A percentile compares a stretch with the other conserved stretches of the same genome.
phyloP scores from a whole-genome alignment of 106 monocot genomes.

The Phalaenopsis equestris region DNA sequence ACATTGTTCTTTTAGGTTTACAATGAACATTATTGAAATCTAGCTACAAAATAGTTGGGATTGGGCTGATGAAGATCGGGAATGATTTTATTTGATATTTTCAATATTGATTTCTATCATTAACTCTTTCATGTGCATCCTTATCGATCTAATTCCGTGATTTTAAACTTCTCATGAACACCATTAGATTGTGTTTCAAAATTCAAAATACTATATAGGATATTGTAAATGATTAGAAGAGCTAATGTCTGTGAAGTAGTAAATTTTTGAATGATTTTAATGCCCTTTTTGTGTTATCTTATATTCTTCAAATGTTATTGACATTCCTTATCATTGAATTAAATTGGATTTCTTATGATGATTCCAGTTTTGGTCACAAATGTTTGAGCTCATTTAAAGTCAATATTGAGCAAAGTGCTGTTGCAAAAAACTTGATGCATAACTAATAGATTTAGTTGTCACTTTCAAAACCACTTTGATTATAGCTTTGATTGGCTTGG shows the following conservation, averaged over 20 bases:
- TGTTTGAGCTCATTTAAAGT: neutral
- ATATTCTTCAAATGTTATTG: neutral
- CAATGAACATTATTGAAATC: neutral
- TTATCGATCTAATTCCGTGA: neutral
- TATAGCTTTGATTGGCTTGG: too few relatives aligned
- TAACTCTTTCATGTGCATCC: too few relatives aligned
- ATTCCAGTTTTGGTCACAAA: neutral
- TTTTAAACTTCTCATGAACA: neutral
- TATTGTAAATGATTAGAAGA: neutral
- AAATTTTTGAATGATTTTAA: neutral
- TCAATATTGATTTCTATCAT: neutral
- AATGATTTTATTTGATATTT: neutral
- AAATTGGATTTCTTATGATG: neutral
- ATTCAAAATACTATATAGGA: neutral
- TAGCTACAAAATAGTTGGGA: neutral
- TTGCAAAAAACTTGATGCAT: neutral
- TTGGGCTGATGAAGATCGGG: neutral
- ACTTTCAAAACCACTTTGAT: too few relatives aligned
- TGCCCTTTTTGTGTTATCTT: neutral
- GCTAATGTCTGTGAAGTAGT: neutral
- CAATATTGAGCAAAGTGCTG: neutral
- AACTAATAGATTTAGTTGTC: neutral
- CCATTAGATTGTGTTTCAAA: neutral
- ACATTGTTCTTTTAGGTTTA: neutral
- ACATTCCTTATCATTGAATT: neutral